Base-by-base conservation (phyloP, 768 basidiomycete genomes). In the Lentinula sp. region DNA sequence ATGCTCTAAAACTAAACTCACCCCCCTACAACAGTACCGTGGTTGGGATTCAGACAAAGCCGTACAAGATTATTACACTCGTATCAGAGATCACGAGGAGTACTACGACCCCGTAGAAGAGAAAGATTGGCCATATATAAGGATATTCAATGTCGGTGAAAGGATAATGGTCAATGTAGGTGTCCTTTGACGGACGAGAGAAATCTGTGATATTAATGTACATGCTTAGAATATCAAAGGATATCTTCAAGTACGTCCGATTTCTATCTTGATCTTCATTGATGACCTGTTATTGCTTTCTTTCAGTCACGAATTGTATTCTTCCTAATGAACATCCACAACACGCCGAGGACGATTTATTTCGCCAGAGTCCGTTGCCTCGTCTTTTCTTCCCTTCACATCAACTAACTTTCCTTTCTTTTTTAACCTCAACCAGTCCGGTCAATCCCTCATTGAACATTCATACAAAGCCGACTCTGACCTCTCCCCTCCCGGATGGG, bases 261-360 rank as follows among this genome's bases (percentile, higher is more conserved):
- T 34, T 31, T 37, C 48, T 34, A 18, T 61, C 9, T 21, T 52
- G 5, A 61, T 66, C 6, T 65, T 56, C 55, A 57, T 13, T 34
- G 35, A 34, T 15, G 57, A 1, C 5, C n/a, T n/a, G 2, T 15
- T 42, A 28, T 28, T 28, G 28, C 28, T 28, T 28, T 28, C 46
- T 54, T 66, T 15, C 73, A 98, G 87, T 93, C 93, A 2, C 79
- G 96, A 62, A 95, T 98, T 62, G 92, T 98, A 28, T 99, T 98
- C 80, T 98, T 97, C 80, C 79, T 99, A 49, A 98, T 98, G 97
- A 99, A 99, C 71, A 98, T 99, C 52, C 96, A 99, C 75, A 98
- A 95, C 68, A 81, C 83, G 64, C 91, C 87, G 70, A 82, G 96
- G 21, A 94, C 89, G 51, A 99, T 99, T 64, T 98, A 95, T 73